Conservation (phyloP, 1,284 basidiomycete genomes). For the Ganoderma meredithae region DNA sequence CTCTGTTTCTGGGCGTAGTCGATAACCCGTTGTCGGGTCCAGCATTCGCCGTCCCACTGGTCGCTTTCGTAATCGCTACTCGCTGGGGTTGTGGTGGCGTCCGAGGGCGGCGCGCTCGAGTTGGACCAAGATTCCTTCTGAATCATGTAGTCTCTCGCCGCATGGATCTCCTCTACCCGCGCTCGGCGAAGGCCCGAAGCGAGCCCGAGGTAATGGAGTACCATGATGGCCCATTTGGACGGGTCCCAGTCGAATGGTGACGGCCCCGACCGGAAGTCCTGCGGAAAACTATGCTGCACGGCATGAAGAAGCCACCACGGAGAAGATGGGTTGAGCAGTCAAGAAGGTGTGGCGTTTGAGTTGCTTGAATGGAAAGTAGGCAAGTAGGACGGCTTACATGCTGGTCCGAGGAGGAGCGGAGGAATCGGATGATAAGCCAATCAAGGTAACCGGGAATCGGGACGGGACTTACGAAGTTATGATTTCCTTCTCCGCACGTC, state of each 20-base stretch:
- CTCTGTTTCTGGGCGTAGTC: constrained; percentile 45
- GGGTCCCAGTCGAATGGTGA: constrained; percentile 77
- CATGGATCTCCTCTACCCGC: constrained; percentile 62
- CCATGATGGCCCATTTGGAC: constrained; percentile 79
- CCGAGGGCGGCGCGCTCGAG: neutral
- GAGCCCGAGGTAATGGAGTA: constrained; percentile 62
- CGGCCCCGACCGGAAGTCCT: constrained; percentile 76
- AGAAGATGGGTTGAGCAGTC: neutral
- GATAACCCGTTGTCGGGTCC: constrained; percentile 48
- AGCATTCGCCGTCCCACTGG: constrained; percentile 49
- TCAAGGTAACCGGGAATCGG: neutral
- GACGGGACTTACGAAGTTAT: constrained; percentile 74
- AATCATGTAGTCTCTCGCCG: constrained; percentile 64
- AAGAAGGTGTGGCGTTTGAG: constrained; percentile 2
- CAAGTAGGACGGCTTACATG: constrained; percentile 39
- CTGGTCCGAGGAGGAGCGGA: constrained; percentile 27
- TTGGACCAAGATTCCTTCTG: constrained; percentile 44
- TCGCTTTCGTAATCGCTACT: constrained; percentile 30
- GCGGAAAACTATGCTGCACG: constrained; percentile 77
- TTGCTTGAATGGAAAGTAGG: constrained; percentile 9
- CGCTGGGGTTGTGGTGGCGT: constrained; percentile 1
- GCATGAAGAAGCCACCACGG: neutral
- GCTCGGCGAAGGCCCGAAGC: constrained; percentile 61
- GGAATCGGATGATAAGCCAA: constrained; percentile 12
- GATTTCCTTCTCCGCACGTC: constrained; percentile 81